phyloP scores from a whole-genome alignment of 768 basidiomycete genomes.

The Hebeloma cylindrosporum region DNA sequence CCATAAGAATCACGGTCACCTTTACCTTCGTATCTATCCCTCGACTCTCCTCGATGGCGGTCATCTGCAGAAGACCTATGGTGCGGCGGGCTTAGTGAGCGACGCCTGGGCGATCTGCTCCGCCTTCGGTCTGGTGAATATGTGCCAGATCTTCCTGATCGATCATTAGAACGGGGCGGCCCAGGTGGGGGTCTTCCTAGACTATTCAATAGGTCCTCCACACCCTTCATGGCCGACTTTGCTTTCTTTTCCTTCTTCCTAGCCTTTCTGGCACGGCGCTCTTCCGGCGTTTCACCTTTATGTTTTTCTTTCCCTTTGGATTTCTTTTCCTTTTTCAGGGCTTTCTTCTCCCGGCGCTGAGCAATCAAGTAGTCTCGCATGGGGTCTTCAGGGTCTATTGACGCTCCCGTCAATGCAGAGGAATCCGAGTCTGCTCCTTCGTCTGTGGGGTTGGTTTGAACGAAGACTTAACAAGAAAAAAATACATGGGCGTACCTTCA shows the following conservation, averaged over 20 bases:
- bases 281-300: conserved; percentile 78
- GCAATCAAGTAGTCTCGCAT: conserved; percentile 92
- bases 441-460: conserved; percentile 31
- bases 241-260: conserved; percentile 72
- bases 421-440: conserved; percentile 61
- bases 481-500: conserved; percentile 43
- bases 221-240: conserved; percentile 61
- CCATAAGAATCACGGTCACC: background rate
- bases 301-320: conserved; percentile 67
- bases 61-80: conserved; percentile 16
- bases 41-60: conserved; percentile 14
- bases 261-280: conserved; percentile 72
- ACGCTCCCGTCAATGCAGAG: conserved; percentile 58
- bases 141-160: conserved; percentile 11
- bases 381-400: conserved; percentile 94
- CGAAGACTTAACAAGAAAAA: conserved; percentile 3
- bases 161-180: conserved; percentile 19
- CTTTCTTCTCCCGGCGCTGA: conserved; percentile 71
- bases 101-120: conserved; percentile 25
- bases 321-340: conserved; percentile 67
- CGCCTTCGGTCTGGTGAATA: conserved; percentile 19
- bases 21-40: conserved; percentile 9
- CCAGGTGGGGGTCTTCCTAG: conserved; percentile 31
- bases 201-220: conserved; percentile 62
- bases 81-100: conserved; percentile 16